A percentile compares a stretch with the other conserved stretches of the same genome.
Conservation (phyloP, 768 basidiomycete genomes). For the Hortiboletus flavorubellus region DNA sequence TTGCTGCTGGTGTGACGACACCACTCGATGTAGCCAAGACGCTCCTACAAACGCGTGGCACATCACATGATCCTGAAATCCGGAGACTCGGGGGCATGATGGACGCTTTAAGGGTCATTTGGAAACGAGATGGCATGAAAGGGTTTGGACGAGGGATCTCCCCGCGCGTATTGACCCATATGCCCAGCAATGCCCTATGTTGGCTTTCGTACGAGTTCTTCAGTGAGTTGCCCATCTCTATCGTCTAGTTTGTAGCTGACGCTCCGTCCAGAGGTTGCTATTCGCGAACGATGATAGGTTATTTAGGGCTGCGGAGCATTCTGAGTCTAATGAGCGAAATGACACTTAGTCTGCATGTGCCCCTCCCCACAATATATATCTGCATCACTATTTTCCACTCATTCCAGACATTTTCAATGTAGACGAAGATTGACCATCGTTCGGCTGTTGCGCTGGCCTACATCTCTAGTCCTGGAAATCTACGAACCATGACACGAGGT, state of each 20-base stretch:
- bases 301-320: slow-evolving; percentile 17
- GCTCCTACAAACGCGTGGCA: slow-evolving; percentile 90
- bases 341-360: neutral
- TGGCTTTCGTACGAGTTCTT: slow-evolving; percentile 99
- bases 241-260: slow-evolving; percentile 5
- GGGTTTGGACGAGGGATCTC: slow-evolving; percentile 87
- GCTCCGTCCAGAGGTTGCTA: slow-evolving; percentile 53
- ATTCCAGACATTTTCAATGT: neutral
- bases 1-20: slow-evolving; percentile 94
- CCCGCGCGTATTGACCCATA: slow-evolving; percentile 89
- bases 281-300: slow-evolving; percentile 40
- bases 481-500: neutral
- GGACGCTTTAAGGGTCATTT: slow-evolving; percentile 88
- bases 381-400: slow-evolving; percentile 12
- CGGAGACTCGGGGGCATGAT: slow-evolving; percentile 78
- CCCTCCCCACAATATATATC: slow-evolving; percentile 14
- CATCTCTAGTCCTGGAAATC: slow-evolving; percentile 1
- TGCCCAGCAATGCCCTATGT: slow-evolving; percentile 96
- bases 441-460: neutral
- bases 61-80: slow-evolving; percentile 83
- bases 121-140: slow-evolving; percentile 76
- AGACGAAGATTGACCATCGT: neutral
- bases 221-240: slow-evolving; percentile 57
- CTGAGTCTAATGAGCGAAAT: slow-evolving; percentile 6
- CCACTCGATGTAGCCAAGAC: slow-evolving; percentile 98